A percentile compares a stretch with the other conserved stretches of the same genome.
Conservation (phyloP, 2,329 filamentous ascomycete species). For the Ascochyta clinopodiicola region DNA sequence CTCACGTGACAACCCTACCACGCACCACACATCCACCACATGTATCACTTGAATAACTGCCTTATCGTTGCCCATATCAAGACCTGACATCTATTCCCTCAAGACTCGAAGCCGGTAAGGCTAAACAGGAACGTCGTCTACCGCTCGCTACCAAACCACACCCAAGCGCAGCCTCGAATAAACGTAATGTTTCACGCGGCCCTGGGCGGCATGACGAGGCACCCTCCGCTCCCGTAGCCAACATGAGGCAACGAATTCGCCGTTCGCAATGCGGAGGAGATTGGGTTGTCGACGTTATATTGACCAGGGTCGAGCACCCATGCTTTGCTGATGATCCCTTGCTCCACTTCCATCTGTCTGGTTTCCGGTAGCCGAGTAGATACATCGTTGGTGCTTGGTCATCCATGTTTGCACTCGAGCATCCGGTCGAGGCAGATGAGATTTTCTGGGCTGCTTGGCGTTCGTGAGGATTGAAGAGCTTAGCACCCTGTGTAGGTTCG, state of each 20-base stretch:
- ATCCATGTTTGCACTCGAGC: not conserved
- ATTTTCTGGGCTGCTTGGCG: too few relatives aligned
- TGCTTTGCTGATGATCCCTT: slow-evolving; percentile 1
- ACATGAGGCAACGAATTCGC: slow-evolving; percentile 10
- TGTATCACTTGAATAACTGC: not conserved
- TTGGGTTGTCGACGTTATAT: slow-evolving; percentile 16
- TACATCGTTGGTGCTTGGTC: not conserved
- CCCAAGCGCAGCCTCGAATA: slow-evolving; percentile 11
- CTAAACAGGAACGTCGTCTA: slow-evolving; percentile 1
- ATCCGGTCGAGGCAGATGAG: too few relatives aligned
- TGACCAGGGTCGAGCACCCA: slow-evolving; percentile 12
- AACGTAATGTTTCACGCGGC: slow-evolving; percentile 17
- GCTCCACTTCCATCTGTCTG: slow-evolving; percentile 8
- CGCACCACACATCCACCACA: not conserved
- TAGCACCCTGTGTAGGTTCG: too few relatives aligned
- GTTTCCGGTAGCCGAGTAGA: not conserved
- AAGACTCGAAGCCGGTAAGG: not conserved
- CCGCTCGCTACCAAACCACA: slow-evolving; percentile 8
- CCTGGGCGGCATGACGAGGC: slow-evolving; percentile 12
- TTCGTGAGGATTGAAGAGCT: too few relatives aligned
- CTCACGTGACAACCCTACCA: not conserved
- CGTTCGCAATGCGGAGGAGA: slow-evolving; percentile 17
- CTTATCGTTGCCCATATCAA: not conserved
- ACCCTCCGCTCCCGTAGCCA: slow-evolving; percentile 12
- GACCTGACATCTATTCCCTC: not conserved